These are phyloP conservation scores for Saccharomycopsis lassenensis DNA, from an alignment of 805 yeast species.

Conservation along the genomic window DNA sequence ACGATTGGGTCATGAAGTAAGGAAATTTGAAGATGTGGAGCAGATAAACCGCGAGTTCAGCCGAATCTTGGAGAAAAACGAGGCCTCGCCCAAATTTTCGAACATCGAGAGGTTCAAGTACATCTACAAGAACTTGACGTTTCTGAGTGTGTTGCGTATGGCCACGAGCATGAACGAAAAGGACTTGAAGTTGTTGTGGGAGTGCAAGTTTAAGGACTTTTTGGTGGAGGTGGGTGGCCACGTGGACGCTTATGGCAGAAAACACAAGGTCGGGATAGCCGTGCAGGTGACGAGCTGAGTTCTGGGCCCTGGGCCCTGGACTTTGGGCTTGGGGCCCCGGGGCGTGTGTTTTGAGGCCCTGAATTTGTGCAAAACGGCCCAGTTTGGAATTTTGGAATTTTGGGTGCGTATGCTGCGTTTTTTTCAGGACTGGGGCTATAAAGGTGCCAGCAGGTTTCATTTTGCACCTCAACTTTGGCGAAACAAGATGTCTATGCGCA, in stretches of 20 bases:
- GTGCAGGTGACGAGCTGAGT: no score
- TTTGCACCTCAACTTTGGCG: no score
- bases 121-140: slow-evolving; percentile 24
- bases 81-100: not conserved
- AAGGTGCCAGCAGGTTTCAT: no score
- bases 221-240: slow-evolving; percentile 29
- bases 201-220: slow-evolving; percentile 74
- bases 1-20: slow-evolving; percentile 28
- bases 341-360: no score
- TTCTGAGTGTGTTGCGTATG: slow-evolving; percentile 61
- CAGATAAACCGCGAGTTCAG: not conserved
- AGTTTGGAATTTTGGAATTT: no score
- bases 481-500: no score
- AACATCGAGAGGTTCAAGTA: slow-evolving; percentile 15
- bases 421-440: no score
- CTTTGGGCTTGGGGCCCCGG: no score
- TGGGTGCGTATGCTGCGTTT: no score
- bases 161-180: slow-evolving; percentile 59
- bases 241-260: not conserved
- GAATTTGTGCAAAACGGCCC: no score
- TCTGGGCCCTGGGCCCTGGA: no score
- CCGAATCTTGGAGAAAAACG: not conserved
- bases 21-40: slow-evolving; percentile 10
- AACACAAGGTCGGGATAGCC: no score
- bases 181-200: slow-evolving; percentile 67